These are phyloP conservation scores for Epicoccum nigrum DNA, from an alignment of 2,329 filamentous ascomycete genomes.

Conservation along the genomic window DNA sequence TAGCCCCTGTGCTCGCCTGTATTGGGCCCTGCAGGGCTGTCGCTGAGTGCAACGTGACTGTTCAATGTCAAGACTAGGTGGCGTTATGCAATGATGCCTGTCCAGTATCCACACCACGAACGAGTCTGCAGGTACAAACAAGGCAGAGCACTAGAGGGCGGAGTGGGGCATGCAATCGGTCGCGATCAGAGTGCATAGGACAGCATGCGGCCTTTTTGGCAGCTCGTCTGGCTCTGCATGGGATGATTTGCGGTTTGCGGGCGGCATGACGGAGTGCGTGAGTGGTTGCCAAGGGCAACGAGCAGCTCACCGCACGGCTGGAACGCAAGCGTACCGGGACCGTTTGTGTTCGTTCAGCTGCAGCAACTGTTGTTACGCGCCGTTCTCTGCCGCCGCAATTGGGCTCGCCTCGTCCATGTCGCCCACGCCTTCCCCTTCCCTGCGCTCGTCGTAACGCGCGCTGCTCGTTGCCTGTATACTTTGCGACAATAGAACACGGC, in stretches of 20 bases:
- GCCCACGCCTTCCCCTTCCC: conserved; percentile 18
- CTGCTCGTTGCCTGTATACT: not conserved
- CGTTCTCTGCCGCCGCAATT: conserved; percentile 20
- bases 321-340: conserved; percentile 7
- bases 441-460: conserved; percentile 35
- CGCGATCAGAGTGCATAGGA: conserved; percentile 11
- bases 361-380: conserved; percentile 13
- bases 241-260: conserved; percentile 15
- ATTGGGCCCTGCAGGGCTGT: not conserved
- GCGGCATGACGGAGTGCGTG: conserved; percentile 15
- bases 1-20: not conserved
- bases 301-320: conserved; percentile 18
- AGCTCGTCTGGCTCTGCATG: conserved; percentile 2
- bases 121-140: conserved; percentile 1
- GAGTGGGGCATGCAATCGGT: conserved; percentile 7
- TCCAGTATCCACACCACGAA: not conserved
- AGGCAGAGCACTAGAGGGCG: not conserved
- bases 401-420: conserved; percentile 24
- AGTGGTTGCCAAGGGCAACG: conserved; percentile 22
- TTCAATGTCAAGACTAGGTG: conserved; percentile 5
- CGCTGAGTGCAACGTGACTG: conserved; percentile 6
- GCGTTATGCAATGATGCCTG: conserved; percentile 6
- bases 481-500: conserved; percentile 22
- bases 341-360: conserved; percentile 2
- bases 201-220: conserved; percentile 7